Base-by-base conservation (phyloP, 2,329 filamentous ascomycete genomes). In the Cryphonectria carpinicola region DNA sequence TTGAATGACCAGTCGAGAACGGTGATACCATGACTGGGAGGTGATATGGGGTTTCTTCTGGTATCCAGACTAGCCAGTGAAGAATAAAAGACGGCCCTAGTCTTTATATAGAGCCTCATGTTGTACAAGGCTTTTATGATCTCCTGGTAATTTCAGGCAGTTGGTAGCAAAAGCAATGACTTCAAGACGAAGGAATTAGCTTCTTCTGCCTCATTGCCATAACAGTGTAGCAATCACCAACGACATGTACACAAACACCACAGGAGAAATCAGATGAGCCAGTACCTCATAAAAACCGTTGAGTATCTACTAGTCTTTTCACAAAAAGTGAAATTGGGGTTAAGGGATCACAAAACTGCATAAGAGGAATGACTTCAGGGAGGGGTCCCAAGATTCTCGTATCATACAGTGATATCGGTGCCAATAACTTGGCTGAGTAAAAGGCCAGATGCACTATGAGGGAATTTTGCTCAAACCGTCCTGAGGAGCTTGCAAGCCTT, bases 251-350 rank as follows among this genome's bases (percentile, higher is more conserved):
- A 65, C 58, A 63, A 28, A 39, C 28, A 56, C 64, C 39, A 37
- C 19, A 46, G 22, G 32, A 60, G n/a, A 65, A 65, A 32, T 63
- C 49, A 65, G 37, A 58, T 61, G 67, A 32, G 37, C 46, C 32
- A n/a, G 17, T 39, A 62, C 52, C 43, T 60, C 25, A 17, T 32
- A 56, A 28, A 35, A 19, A 60, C 58, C 6, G 43, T 39, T 39
- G 37, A 65, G 49, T 63, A 64, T 54, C 65, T 63, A 60, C 49
- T 65, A 41, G 39, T 65, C 58, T 13, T 14, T 46, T 62, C 49
- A 10, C 54, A 25, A 5, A 19, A 11, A 60, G 43, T 52, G 6
- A 49, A n/a, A 52, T 17, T 61, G 49, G 37, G 39, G 32, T 39
- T 52, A 49, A 49, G 52, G 13, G n/a, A 32, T 49, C 39, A 39